Conservation (phyloP, 805 yeast species). For the Vanderwaltozyma yarrowii region DNA sequence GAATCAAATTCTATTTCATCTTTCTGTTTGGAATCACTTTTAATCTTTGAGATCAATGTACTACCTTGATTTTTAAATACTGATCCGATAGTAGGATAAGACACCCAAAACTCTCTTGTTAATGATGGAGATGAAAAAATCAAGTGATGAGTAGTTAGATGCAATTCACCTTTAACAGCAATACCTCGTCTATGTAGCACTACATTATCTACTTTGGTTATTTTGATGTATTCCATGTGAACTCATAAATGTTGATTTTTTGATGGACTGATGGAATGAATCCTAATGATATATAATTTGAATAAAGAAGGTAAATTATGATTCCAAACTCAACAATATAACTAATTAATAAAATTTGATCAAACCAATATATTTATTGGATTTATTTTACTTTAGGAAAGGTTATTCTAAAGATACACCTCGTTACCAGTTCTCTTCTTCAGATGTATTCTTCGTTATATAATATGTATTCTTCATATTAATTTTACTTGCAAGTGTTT, state of each 20-base stretch:
- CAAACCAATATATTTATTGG: too few relatives aligned
- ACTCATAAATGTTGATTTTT: not conserved
- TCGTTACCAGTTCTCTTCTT: too few relatives aligned
- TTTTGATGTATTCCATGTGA: constrained; percentile 45
- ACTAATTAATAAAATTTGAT: too few relatives aligned
- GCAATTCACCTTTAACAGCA: constrained; percentile 48
- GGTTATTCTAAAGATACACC: too few relatives aligned
- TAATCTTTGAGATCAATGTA: constrained; percentile 27
- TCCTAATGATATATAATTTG: too few relatives aligned
- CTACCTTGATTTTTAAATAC: constrained; percentile 49
- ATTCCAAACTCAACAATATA: too few relatives aligned
- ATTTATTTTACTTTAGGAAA: too few relatives aligned
- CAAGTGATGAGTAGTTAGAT: constrained; percentile 65
- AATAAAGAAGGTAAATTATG: too few relatives aligned
- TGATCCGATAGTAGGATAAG: constrained; percentile 72
- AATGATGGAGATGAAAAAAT: constrained; percentile 41
- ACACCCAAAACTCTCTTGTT: constrained; percentile 73
- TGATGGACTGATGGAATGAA: not conserved
- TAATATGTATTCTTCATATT: too few relatives aligned
- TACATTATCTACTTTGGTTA: constrained; percentile 44
- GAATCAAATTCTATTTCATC: not conserved
- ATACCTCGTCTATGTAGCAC: constrained; percentile 49
- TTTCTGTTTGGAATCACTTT: constrained; percentile 3
- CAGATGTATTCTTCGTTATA: too few relatives aligned
- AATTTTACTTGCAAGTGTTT: too few relatives aligned